Conservation (phyloP, 2,329 filamentous ascomycete species). For the Epichloe scottii region DNA sequence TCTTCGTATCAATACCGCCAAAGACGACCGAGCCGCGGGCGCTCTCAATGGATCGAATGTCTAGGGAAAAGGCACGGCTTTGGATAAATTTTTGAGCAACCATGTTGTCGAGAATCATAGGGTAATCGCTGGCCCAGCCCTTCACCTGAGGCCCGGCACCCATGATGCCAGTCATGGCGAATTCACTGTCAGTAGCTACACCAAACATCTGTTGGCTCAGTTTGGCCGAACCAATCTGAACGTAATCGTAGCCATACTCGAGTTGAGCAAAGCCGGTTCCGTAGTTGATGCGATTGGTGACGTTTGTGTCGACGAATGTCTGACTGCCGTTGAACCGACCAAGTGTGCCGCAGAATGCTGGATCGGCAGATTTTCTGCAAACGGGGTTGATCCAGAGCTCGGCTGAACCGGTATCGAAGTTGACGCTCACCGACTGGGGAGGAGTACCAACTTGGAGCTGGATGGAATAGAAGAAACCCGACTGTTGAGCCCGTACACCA, state of each 20-base stretch:
- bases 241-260: conserved; percentile 22
- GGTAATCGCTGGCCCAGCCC: conserved; percentile 23
- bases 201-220: conserved; percentile 25
- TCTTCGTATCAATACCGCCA: conserved; percentile 43
- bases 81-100: conserved; percentile 22
- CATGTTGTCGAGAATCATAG: conserved; percentile 23
- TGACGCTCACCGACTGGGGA: conserved; percentile 24
- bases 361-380: conserved; percentile 20
- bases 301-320: conserved; percentile 16
- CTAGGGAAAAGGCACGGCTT: conserved; percentile 24
- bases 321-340: conserved; percentile 19
- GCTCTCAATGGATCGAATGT: conserved; percentile 20
- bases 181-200: conserved; percentile 20
- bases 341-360: conserved; percentile 15
- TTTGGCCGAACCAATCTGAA: conserved; percentile 19
- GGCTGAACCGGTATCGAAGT: conserved; percentile 28
- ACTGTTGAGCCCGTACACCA: conserved; percentile 13
- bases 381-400: conserved; percentile 31
- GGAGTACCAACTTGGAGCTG: conserved; percentile 26
- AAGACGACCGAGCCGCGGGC: conserved; percentile 30
- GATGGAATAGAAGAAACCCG: conserved; percentile 26
- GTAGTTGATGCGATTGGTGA: conserved; percentile 17
- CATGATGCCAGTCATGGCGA: conserved; percentile 20
- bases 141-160: conserved; percentile 21
- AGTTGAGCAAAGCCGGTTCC: conserved; percentile 20